phyloP scores from a whole-genome alignment of 768 basidiomycete species.

The Auricularia heimuer region DNA sequence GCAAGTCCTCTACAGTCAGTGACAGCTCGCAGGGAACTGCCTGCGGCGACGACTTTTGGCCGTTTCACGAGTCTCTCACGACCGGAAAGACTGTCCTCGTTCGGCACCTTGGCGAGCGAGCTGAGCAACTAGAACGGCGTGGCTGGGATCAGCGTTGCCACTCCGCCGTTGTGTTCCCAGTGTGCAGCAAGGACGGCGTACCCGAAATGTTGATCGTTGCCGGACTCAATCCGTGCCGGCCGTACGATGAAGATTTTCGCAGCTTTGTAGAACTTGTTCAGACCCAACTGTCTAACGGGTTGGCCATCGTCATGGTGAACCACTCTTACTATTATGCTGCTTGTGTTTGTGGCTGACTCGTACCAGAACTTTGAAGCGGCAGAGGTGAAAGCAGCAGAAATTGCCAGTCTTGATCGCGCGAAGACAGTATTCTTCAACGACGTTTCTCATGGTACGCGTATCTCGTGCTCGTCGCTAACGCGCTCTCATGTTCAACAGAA shows the following conservation, averaged over 20 bases:
- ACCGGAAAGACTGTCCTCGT: background rate
- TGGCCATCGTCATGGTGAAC: background rate
- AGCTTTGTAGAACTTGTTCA: background rate
- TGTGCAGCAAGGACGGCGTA: background rate
- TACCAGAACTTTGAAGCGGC: background rate
- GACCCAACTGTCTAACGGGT: background rate
- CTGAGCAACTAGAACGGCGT: background rate
- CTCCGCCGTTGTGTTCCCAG: background rate
- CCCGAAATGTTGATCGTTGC: background rate
- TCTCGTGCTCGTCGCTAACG: background rate
- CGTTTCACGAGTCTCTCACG: background rate
- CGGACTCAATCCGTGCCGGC: background rate
- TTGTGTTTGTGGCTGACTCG: no score
- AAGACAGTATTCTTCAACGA: background rate
- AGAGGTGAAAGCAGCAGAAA: background rate
- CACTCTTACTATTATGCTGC: no score
- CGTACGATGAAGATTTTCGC: background rate
- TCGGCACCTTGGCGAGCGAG: background rate
- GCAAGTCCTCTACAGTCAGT: background rate
- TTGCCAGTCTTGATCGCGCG: slow-evolving; percentile 1
- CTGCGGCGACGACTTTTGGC: background rate
- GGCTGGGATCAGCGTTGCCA: background rate
- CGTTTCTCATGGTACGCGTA: background rate
- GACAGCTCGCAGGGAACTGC: background rate
- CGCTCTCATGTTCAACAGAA: background rate